Evolutionary conservation across 2,329 filamentous ascomycete genomes (phyloP), one percentile per base, ranked within the genome.

Genomic region (Tolypocladium amazonense): DNA sequence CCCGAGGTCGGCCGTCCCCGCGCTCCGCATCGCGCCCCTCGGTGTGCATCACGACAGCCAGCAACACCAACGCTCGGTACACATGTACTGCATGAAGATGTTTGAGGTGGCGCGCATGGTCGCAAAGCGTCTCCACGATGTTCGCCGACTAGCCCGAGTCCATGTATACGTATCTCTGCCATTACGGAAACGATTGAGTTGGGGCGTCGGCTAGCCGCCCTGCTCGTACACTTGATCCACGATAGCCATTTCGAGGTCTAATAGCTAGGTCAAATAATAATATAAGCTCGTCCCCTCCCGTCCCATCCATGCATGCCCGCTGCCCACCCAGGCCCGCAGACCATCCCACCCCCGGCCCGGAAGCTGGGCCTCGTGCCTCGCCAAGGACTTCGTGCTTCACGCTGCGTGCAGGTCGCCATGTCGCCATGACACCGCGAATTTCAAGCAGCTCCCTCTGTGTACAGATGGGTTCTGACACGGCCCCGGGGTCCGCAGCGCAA

Each of bases 231-330:
- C 37, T 2, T 14, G 57, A 38, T 9, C 50, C 52, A 56, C 53
- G 41, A 58, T 59, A 27, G 30, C 25, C n/a, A 35, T 59, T 59
- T 50, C 58, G 9, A 52, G 53, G 54, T 56, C 58, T 59, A 59
- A 35, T 59, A 47, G n/a, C 33, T 50, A 56, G 58, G 58, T 59
- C 58, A 50, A 59, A 59, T 56, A 56, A 56, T 56, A 50, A 25
- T 35, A 50, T 41, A 56, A 50, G 35, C n/a, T 11, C 35, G 0
- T 18, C 18, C 39, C 5, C 35, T 33, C 39, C 53, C 33, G n/a
- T 6, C 25, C 33, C 54, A 23, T 39, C 54, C 37, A 38, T 30
- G 37, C 27, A n/a, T 20, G 47, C 47, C 6, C 27, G 47, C 47
- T 12, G 27, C 47, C 47, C 50, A 53, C 50, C 30, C 20, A 18